phyloP scores from a whole-genome alignment of 2,329 filamentous ascomycete genomes.

The Alternaria metachromatica region DNA sequence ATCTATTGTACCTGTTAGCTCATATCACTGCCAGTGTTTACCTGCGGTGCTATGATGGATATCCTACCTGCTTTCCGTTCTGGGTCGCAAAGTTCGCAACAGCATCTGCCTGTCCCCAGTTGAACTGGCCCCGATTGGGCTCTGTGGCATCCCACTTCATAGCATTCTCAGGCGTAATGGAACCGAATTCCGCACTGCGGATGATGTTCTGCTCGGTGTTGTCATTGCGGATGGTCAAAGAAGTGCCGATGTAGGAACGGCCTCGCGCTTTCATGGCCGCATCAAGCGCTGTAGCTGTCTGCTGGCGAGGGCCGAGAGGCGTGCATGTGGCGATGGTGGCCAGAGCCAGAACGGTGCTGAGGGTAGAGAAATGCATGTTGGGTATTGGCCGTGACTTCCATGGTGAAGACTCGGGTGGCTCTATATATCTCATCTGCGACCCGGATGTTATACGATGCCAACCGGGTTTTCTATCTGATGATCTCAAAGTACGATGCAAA shows the following conservation, averaged over 20 bases:
- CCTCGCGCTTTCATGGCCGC: constrained; percentile 31
- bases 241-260: constrained; percentile 46
- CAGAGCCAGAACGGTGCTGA: constrained; percentile 30
- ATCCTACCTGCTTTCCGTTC: constrained; percentile 34
- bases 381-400: background rate
- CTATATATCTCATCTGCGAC: background rate
- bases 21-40: background rate
- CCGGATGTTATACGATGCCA: background rate
- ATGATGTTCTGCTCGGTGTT: constrained; percentile 35
- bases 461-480: background rate
- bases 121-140: constrained; percentile 44
- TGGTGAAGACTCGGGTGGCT: background rate
- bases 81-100: constrained; percentile 46
- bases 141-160: constrained; percentile 52
- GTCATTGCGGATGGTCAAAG: constrained; percentile 44
- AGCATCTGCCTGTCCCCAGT: constrained; percentile 42
- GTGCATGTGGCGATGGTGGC: constrained; percentile 18
- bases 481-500: constrained; percentile 6
- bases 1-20: constrained; percentile 9
- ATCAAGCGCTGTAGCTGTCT: constrained; percentile 27
- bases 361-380: constrained; percentile 26
- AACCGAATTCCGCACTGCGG: constrained; percentile 37
- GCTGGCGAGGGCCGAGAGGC: constrained; percentile 24
- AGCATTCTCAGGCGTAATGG: constrained; percentile 48
- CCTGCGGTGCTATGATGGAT: background rate